phyloP scores from a whole-genome alignment of 306 rosid species.

The Medicago truncatula region DNA sequence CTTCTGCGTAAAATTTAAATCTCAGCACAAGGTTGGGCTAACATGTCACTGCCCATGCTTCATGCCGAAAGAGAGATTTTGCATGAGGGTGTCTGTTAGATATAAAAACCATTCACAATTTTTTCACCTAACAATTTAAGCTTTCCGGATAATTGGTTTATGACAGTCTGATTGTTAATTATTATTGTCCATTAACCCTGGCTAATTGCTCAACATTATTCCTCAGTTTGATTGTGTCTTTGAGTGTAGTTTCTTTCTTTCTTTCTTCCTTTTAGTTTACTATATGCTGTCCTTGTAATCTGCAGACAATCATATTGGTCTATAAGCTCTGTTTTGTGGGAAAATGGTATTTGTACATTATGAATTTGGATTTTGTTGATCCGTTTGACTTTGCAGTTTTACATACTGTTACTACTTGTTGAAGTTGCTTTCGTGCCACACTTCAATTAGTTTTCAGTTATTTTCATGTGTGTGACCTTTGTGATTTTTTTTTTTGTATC shows the following conservation, averaged over 20 bases:
- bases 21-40: conserved; percentile 12
- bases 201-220: conserved; percentile 2
- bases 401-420: conserved; percentile 9
- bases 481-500: conserved; percentile 10
- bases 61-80: conserved; percentile 9
- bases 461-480: conserved; percentile 1
- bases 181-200: conserved; percentile 17
- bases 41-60: neutral
- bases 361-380: conserved; percentile 16
- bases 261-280: neutral
- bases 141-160: conserved; percentile 2
- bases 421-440: conserved; percentile 16
- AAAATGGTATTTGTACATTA: conserved; percentile 1
- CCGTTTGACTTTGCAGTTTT: conserved; percentile 19
- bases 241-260: conserved; percentile 5
- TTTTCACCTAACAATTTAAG: conserved; percentile 2
- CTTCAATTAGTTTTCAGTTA: conserved; percentile 4
- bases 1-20: conserved; percentile 3
- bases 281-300: neutral
- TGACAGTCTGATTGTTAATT: neutral
- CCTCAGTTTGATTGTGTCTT: conserved; percentile 29
- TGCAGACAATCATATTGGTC: neutral
- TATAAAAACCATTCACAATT: neutral
- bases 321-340: conserved; percentile 26
- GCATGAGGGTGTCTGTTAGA: neutral